Percentiles rank a stretch among this genome's conserved stretches.
Evolutionary conservation across 805 yeast genomes (phyloP).

Genomic region (Brettanomyces custersianus): DNA sequence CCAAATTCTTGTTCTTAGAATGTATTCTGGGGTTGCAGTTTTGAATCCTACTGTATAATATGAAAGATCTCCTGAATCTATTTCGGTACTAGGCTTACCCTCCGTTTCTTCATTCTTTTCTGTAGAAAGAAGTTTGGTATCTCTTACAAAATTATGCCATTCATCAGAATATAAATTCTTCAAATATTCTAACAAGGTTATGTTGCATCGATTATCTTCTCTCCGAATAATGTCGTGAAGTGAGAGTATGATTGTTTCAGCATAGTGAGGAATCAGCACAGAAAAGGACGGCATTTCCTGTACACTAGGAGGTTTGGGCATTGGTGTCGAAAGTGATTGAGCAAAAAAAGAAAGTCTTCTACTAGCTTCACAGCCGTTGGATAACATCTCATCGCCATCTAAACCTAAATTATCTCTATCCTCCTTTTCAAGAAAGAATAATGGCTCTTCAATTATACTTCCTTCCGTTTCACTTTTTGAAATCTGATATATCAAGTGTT

Average conservation of each 20-base stretch:
- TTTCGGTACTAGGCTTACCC: constrained; percentile 6
- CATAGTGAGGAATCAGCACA: constrained; percentile 79
- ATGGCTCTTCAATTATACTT: constrained; percentile 53
- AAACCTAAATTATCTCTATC: constrained; percentile 40
- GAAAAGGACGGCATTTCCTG: constrained; percentile 73
- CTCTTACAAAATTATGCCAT: constrained; percentile 50
- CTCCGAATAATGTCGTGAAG: constrained; percentile 73
- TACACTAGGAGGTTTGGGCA: constrained; percentile 62
- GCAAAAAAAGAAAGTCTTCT: constrained; percentile 84
- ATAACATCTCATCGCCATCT: constrained; percentile 43
- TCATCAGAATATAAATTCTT: constrained; percentile 48
- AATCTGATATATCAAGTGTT: constrained; percentile 51
- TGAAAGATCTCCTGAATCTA: constrained; percentile 40
- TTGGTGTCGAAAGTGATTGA: constrained; percentile 79
- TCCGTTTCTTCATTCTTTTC: constrained; percentile 21
- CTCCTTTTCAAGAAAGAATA: constrained; percentile 74
- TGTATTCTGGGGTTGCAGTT: constrained; percentile 51
- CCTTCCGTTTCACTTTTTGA: constrained; percentile 29
- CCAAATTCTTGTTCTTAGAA: constrained; percentile 74
- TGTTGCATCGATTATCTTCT: constrained; percentile 52
- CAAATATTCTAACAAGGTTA: constrained; percentile 46
- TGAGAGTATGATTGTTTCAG: constrained; percentile 70
- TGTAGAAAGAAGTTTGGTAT: constrained; percentile 45
- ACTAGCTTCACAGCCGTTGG: constrained; percentile 65
- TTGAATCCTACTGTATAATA: constrained; percentile 65